These are phyloP conservation scores for Rhizopogon sp. DNA, from an alignment of 768 basidiomycete genomes.

Conservation along the genomic window DNA sequence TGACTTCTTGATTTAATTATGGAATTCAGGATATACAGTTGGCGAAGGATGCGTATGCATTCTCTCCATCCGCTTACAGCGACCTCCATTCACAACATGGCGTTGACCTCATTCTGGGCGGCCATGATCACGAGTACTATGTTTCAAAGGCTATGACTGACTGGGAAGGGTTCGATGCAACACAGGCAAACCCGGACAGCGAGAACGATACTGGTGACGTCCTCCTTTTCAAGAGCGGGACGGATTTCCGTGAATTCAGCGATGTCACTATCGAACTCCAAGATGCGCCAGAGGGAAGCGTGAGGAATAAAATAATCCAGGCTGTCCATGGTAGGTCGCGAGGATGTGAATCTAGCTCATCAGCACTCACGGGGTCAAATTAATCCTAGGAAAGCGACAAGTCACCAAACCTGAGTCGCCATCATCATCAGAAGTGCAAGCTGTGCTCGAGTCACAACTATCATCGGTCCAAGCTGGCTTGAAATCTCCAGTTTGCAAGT, in stretches of 20 bases:
- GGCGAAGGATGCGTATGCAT: conserved; percentile 58
- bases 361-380: background rate
- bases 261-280: too few relatives aligned
- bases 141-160: conserved; percentile 56
- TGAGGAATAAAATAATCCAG: conserved; percentile 61
- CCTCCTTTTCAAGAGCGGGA: too few relatives aligned
- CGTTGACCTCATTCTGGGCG: conserved; percentile 79
- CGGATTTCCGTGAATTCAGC: too few relatives aligned
- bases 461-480: conserved; percentile 65
- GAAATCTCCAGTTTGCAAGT: conserved; percentile 72
- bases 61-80: conserved; percentile 49
- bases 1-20: too few relatives aligned
- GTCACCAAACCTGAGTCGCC: conserved; percentile 52
- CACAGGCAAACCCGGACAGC: conserved; percentile 51
- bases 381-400: conserved; percentile 59
- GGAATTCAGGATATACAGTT: conserved; percentile 57
- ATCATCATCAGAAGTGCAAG: conserved; percentile 49
- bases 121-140: conserved; percentile 86
- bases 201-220: conserved; percentile 71
- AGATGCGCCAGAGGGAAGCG: conserved; percentile 49
- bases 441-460: conserved; percentile 58
- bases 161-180: conserved; percentile 64
- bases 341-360: background rate
- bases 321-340: conserved; percentile 47
- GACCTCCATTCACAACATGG: conserved; percentile 43